phyloP scores from a whole-genome alignment of 805 yeast genomes.

The Yamadazyma kitorensis region DNA sequence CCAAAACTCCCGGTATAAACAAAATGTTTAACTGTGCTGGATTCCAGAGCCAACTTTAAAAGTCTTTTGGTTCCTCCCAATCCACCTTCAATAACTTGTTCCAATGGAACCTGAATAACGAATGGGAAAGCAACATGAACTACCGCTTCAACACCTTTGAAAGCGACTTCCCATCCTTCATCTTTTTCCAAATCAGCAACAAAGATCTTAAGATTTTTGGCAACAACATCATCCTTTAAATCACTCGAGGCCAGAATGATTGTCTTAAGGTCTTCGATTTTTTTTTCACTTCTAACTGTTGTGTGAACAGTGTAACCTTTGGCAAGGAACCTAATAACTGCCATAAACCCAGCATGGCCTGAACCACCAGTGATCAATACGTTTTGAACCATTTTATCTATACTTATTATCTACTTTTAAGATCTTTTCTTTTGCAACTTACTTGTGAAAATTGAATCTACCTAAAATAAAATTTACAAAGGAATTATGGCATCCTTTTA shows the following conservation, averaged over 20 bases:
- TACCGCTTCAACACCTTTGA: constrained; percentile 8
- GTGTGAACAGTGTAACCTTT: constrained; percentile 13
- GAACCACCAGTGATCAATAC: constrained; percentile 15
- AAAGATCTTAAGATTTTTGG: neutral
- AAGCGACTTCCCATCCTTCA: constrained; percentile 13
- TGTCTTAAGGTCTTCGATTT: neutral
- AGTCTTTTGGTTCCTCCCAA: constrained; percentile 4
- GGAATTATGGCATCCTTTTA: too few relatives aligned
- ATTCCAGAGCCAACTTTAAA: constrained; percentile 4
- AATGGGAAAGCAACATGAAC: constrained; percentile 10
- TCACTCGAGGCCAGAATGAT: constrained; percentile 4
- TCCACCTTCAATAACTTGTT: constrained; percentile 2
- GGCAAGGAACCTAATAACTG: constrained; percentile 8
- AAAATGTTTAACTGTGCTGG: constrained; percentile 6
- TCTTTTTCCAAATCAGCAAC: constrained; percentile 10
- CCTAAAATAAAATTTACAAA: too few relatives aligned
- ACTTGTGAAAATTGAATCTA: too few relatives aligned
- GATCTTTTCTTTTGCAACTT: too few relatives aligned
- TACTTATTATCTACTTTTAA: too few relatives aligned
- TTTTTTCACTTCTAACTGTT: constrained; percentile 11
- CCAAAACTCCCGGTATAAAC: constrained; percentile 3
- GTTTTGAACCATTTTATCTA: too few relatives aligned
- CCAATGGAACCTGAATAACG: constrained; percentile 1
- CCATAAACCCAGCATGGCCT: constrained; percentile 10
- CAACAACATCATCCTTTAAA: neutral